Evolutionary conservation across 78 protist species (phyloP), one percentile per base, ranked within the genome.

Genomic region (slime mould (Dictyostelium discoideum)): DNA sequence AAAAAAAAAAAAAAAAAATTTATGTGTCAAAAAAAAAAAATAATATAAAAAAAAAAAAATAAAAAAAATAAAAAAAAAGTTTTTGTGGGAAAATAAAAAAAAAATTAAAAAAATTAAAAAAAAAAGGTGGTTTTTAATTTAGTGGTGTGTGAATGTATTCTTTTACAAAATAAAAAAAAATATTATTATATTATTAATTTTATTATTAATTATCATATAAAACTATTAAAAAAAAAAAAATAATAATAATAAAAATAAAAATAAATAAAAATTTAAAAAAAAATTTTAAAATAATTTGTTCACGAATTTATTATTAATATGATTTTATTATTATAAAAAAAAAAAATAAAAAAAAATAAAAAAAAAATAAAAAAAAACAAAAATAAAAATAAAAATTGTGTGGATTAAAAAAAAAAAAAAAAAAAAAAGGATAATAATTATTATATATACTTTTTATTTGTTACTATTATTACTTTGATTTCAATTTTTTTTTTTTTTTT

Each of bases 31-130:
- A 24, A 42, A 39, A 77, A 40, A 13, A 77, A 77, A 77, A 76
- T 5, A 18, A 76, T 32, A 32, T 32, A 32, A 32, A 32, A 32
- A 32, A 32, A 32, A n/a, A 39, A 32, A 39, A 10, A 29, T 16
- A 37, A 77, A 77, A 13, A 77, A 77, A 77, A 77, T 4, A 20
- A 77, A 77, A 77, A 77, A 77, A 77, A 77, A 77, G 13, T 24
- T 67, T 67, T 50, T 77, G 46, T 77, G 83, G 39, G 22, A 40
- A 77, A 39, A 77, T 40, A 77, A 77, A 40, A 77, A 82, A 46
- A 46, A 82, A 32, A 82, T 14, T 8, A 82, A 48, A 57, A 82
- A 57, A 82, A 24, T 3, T 10, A 46, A 39, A 18, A n/a, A 39
- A 39, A 48, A n/a, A n/a, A 24, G 50, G 5, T 46, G 50, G 10